A percentile compares a stretch with the other conserved stretches of the same genome.
These are phyloP conservation scores for Hygrophila difformis DNA, from an alignment of 257 asterid species.

Conservation along the genomic window DNA sequence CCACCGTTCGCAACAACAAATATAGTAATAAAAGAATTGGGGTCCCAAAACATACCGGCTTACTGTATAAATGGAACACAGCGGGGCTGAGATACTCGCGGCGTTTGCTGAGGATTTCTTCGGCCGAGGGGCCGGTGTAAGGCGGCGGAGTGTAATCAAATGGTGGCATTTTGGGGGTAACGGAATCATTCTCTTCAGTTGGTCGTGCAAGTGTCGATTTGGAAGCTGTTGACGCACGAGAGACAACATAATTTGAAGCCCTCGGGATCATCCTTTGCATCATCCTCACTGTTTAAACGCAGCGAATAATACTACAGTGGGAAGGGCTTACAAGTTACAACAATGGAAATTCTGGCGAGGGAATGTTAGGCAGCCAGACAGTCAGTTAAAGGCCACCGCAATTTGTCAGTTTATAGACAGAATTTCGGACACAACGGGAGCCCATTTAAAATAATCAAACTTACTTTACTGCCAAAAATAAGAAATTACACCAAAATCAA, in stretches of 20 bases:
- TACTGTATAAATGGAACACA: conserved; percentile 58
- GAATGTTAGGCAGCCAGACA: too few relatives aligned
- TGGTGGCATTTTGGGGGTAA: conserved; percentile 62
- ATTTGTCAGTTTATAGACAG: too few relatives aligned
- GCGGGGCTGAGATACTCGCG: conserved; percentile 70
- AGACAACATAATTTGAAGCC: conserved; percentile 10
- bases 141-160: conserved; percentile 85
- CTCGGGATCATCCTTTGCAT: conserved; percentile 21
- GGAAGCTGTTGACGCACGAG: conserved; percentile 19
- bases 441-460: too few relatives aligned
- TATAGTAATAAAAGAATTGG: not conserved
- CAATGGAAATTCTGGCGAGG: too few relatives aligned
- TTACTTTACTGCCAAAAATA: too few relatives aligned
- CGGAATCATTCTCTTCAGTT: conserved; percentile 26
- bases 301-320: not conserved
- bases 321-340: too few relatives aligned
- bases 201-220: conserved; percentile 31
- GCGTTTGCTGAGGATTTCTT: conserved; percentile 57
- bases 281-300: conserved; percentile 23
- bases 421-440: too few relatives aligned
- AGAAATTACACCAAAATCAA: too few relatives aligned
- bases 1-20: too few relatives aligned
- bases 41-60: conserved; percentile 34
- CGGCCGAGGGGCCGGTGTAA: conserved; percentile 71
- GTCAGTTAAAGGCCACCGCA: too few relatives aligned